Conservation (phyloP, 2,329 filamentous ascomycete genomes). For the Pezicula neosporulosa region DNA sequence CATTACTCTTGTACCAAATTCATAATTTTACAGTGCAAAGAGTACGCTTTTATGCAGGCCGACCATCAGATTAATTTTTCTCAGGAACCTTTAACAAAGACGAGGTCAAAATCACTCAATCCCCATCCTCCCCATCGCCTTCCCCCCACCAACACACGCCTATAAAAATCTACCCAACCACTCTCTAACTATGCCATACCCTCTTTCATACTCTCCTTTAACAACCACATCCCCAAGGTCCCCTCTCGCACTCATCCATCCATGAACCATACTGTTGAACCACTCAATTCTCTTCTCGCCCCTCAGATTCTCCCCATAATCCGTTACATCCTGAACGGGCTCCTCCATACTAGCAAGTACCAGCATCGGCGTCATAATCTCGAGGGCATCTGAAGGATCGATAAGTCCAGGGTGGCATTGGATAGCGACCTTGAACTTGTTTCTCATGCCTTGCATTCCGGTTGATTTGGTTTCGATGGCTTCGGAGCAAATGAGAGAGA, state of each 20-base stretch:
- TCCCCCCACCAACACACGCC: background rate
- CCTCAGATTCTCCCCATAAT: constrained; percentile 11
- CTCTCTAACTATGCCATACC: constrained; percentile 54
- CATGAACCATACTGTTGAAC: constrained; percentile 66
- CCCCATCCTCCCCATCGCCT: background rate
- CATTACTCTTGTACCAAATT: too few relatives aligned
- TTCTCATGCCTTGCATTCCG: too few relatives aligned
- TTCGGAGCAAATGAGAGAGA: constrained; percentile 46
- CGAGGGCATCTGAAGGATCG: constrained; percentile 55
- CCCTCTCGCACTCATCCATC: constrained; percentile 66
- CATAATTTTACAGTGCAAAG: too few relatives aligned
- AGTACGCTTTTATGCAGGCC: background rate
- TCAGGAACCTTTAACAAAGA: too few relatives aligned
- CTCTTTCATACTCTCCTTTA: constrained; percentile 59
- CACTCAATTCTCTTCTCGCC: constrained; percentile 56
- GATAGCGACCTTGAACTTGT: constrained; percentile 46
- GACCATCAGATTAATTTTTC: too few relatives aligned
- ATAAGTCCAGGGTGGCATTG: constrained; percentile 58
- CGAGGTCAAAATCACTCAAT: too few relatives aligned
- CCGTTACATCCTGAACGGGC: constrained; percentile 23
- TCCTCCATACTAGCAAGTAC: constrained; percentile 66
- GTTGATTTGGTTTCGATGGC: constrained; percentile 14
- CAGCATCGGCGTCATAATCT: constrained; percentile 56
- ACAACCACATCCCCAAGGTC: constrained; percentile 54
- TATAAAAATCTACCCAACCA: constrained; percentile 41